Evolutionary conservation across 441 rosid species (phyloP), one percentile per base, ranked within the genome.

Genomic region (Melastoma candidum): DNA sequence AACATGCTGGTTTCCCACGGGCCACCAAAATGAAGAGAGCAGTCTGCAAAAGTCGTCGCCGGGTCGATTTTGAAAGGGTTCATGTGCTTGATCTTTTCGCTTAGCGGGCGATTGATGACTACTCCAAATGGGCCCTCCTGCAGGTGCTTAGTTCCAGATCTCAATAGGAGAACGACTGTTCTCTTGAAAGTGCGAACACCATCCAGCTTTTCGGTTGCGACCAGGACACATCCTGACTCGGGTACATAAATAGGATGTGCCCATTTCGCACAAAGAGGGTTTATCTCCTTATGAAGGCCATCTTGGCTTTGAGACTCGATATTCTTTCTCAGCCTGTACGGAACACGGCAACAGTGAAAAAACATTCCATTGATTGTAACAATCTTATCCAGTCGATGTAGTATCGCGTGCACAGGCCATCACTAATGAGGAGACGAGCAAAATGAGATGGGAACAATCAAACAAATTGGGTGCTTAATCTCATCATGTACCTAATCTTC

Each of bases 1-100:
- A 85, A 87, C 87, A 87, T 80, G 72, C 87, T 85, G 14, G 95
- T 88, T 54, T 87, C 90, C 8, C 86, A 84, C 32, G 98, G 98
- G 26, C 98, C 96, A 11, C 98, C 98, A 61, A 78, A 85, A 74
- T 81, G 84, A 72, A 90, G 55, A 25, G 93, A 74, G 65, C 96
- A 87, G 51, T 87, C 93, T 7, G 90, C 64, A 56, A 90, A 90
- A 22, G 93, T 83, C 26, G 85, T 79, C 12, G 95, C 87, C 45
- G 87, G 81, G 64, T 85, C 88, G 24, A 51, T 68, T 49, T 81
- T 77, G 11, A 79, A 63, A 26, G 93, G 85, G 61, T 78, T 81
- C 90, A 87, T 78, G 66, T 87, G 81, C 57, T 80, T 83, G 57
- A 90, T 75, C 71, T 71, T 85, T 63, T 80, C 79, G 68, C 83